A percentile compares a stretch with the other conserved stretches of the same genome.
Evolutionary conservation across 2,329 filamentous ascomycete species (phyloP).

Genomic region (Hypomyces perniciosus): DNA sequence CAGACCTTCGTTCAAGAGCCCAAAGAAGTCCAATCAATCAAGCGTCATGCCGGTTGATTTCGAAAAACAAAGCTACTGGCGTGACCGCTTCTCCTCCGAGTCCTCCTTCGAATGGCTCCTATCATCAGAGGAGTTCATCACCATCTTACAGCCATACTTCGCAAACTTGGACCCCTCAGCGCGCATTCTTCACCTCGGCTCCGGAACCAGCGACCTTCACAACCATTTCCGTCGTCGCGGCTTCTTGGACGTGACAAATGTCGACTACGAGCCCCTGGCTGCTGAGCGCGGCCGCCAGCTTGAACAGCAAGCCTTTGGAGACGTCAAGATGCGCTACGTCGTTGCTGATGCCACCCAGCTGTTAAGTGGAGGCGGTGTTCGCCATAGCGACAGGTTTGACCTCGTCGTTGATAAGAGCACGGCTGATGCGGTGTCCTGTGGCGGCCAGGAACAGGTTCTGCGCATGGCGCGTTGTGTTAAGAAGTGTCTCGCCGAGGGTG

Average conservation of each 20-base stretch:
- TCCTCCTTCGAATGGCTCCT: constrained; percentile 43
- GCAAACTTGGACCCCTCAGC: constrained; percentile 19
- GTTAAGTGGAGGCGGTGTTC: constrained; percentile 1
- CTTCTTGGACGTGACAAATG: constrained; percentile 39
- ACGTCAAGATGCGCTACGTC: constrained; percentile 37
- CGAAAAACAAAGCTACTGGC: constrained; percentile 47
- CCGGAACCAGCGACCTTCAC: constrained; percentile 45
- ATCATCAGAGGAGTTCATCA: constrained; percentile 35
- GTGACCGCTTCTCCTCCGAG: constrained; percentile 39
- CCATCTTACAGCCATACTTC: constrained; percentile 34
- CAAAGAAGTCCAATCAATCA: too few relatives aligned
- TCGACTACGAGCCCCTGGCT: constrained; percentile 46
- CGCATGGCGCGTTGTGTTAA: constrained; percentile 34
- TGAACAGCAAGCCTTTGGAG: constrained; percentile 36
- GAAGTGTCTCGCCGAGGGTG: constrained; percentile 28
- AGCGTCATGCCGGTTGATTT: constrained; percentile 32
- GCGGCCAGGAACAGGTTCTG: constrained; percentile 31
- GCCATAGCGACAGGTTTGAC: constrained; percentile 26
- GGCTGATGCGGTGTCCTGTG: constrained; percentile 43
- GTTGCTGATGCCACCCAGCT: constrained; percentile 42
- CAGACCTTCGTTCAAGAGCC: too few relatives aligned
- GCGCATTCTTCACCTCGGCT: constrained; percentile 41
- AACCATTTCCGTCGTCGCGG: constrained; percentile 39
- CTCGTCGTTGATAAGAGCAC: constrained; percentile 46
- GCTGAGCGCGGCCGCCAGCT: constrained; percentile 36